phyloP scores from a whole-genome alignment of 495 filamentous ascomycete species.

The Penicillium waksmanii region DNA sequence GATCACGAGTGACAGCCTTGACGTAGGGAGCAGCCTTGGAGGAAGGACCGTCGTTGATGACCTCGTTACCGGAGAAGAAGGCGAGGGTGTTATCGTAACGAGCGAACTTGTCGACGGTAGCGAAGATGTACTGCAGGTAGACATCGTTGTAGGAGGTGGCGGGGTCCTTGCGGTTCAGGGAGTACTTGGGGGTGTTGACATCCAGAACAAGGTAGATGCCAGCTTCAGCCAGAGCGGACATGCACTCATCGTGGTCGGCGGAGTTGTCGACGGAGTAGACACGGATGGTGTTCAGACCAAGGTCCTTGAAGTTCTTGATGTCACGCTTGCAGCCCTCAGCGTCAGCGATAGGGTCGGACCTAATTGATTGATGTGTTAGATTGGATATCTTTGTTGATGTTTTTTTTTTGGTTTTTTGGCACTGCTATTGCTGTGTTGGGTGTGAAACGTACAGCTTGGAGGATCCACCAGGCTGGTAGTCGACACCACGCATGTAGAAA shows the following conservation, averaged over 20 bases:
- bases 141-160: conserved; percentile 82
- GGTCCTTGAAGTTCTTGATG: conserved; percentile 77
- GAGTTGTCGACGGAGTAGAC: conserved; percentile 94
- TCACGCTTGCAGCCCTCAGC: conserved; percentile 74
- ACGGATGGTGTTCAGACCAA: conserved; percentile 90
- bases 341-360: conserved; percentile 77
- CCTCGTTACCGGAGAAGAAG: conserved; percentile 98
- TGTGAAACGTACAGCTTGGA: conserved; percentile 54
- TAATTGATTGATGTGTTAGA: neutral
- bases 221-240: conserved; percentile 77
- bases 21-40: conserved; percentile 81
- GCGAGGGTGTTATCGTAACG: conserved; percentile 88
- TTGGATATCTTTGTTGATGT: no score
- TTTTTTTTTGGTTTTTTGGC: no score
- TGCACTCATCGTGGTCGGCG: conserved; percentile 79
- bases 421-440: neutral
- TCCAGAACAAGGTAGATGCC: conserved; percentile 93
- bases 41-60: conserved; percentile 83
- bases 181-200: conserved; percentile 77
- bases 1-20: conserved; percentile 91
- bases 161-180: conserved; percentile 80
- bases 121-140: conserved; percentile 92
- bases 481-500: conserved; percentile 94
- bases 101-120: conserved; percentile 85
- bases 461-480: conserved; percentile 93